These are phyloP conservation scores for Calonectria ilicicola DNA, from an alignment of 2,329 filamentous ascomycete genomes.

Conservation along the genomic window DNA sequence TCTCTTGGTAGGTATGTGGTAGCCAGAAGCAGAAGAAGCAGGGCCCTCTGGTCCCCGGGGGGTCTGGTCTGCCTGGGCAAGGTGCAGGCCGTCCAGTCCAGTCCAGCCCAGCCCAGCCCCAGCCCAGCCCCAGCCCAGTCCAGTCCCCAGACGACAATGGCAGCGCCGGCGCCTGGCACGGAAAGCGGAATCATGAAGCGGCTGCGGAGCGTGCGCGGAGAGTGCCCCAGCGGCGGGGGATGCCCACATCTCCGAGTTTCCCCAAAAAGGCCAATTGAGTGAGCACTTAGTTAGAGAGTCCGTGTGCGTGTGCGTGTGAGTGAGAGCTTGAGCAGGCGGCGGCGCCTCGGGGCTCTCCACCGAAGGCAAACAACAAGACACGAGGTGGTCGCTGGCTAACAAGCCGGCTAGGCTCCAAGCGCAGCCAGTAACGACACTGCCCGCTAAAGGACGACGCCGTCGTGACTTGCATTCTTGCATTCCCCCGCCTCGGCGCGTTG, in stretches of 20 bases:
- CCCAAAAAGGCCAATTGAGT: not conserved
- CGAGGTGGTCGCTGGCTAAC: not conserved
- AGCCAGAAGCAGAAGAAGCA: not conserved
- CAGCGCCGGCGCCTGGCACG: not conserved
- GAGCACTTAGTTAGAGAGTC: too few relatives aligned
- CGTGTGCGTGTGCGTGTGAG: too few relatives aligned
- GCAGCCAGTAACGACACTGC: not conserved
- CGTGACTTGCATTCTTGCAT: slow-evolving; percentile 8
- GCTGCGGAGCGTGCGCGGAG: slow-evolving; percentile 13
- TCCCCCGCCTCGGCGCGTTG: not conserved
- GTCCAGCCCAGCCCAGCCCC: not conserved
- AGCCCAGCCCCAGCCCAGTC: not conserved
- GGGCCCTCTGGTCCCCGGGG: not conserved
- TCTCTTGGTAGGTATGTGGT: slow-evolving; percentile 24
- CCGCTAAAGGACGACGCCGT: not conserved
- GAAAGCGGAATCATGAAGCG: slow-evolving; percentile 2
- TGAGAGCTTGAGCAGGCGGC: not conserved
- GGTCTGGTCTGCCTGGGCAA: not conserved
- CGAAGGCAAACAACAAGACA: not conserved
- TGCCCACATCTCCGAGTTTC: slow-evolving; percentile 17
- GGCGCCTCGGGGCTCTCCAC: not conserved
- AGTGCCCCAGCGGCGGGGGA: not conserved
- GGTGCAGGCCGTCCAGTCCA: not conserved
- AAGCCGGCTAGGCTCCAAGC: not conserved
- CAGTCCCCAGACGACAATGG: not conserved